Base-by-base conservation (phyloP, 2,329 filamentous ascomycete species). In the Ophiosphaerella narmari region DNA sequence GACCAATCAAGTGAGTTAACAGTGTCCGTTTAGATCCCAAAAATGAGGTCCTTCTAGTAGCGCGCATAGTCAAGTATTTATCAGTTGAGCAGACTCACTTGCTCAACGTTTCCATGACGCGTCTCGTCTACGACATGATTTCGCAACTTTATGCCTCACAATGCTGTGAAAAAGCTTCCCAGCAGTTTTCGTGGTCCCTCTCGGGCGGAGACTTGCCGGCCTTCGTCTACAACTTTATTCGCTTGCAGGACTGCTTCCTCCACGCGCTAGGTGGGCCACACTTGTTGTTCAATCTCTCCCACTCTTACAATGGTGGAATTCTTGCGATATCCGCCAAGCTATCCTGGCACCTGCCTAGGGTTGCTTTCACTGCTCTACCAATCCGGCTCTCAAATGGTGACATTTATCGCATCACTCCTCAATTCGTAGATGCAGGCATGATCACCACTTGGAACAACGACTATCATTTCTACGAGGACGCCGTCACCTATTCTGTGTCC, bases 221-320 rank as follows among this genome's bases (percentile, higher is more conserved):
- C 4, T 63, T 66, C 16, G 42, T 71, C 1, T 64, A 63, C 52
- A 69, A 71, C 37, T 71, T 70, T 34, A 33, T 72, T n/a, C 59
- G 59, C 1, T 63, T 62, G 1, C 67, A 66, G 14, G 70, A 74
- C 35, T 74, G 69, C 45, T 70, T 73, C 45, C 7, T 52, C 4
- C 48, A 66, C 18, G 52, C 46, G 1, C 53, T 39, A 9, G 46
- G 50, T 1, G 50, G 44, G 2, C 54, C 59, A 9, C 52, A 42
- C 31, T 5, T 73, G 3, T 45, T 54, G 7, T 46, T 68, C 16
- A 31, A 49, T 1, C 52, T 66, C 32, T 46, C 51, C 2, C 43
- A 50, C 13, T 48, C n/a, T 14, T 48, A 40, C 12, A 37, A 18
- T n/a, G 36, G 50, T 26, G 52, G 42, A 7, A 21, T 43, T 9